Evolutionary conservation across 768 basidiomycete species (phyloP), one percentile per base, ranked within the genome.

Genomic region (Chiua virens): DNA sequence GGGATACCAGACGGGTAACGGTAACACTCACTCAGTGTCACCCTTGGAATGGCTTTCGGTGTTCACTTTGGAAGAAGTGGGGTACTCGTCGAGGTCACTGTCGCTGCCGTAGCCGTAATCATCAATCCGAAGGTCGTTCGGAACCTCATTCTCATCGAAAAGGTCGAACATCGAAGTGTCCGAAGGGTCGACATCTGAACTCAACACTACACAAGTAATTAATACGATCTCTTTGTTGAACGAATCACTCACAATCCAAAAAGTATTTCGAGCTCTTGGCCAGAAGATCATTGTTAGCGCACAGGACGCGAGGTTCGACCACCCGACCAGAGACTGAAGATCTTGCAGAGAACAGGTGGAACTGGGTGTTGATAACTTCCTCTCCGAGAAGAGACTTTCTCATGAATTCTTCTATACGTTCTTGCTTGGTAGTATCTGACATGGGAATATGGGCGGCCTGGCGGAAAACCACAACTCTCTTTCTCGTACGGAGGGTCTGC

Each of bases 101-200:
- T 73, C 71, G n/a, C 64, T 68, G 30, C 32, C 60, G 40, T 69
- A 73, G 10, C 59, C 70, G 42, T 70, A 68, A 6, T 66, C 65
- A 8, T 57, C 59, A 2, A 59, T 48, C 13, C 5, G 27, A 38
- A 37, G 36, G 21, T 43, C 10, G 14, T 23, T 42, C 6, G 53
- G 52, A 34, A 66, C 44, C n/a, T 53, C 54, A 3, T 42, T 45
- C 20, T 47, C 47, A 10, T 41, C 52, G 18, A 35, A 42, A 30
- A 69, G 55, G 15, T 59, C 56, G 37, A 53, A 23, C 23, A 59
- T 42, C 8, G 54, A 56, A 9, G 46, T 5, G 13, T 58, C 60
- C 0, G 50, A 53, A 15, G 52, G 35, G 41, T 46, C 55, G 5
- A 28, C 25, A 10, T 56, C 57, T 0, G 55, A 47, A 30, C 51